Evolutionary conservation across 129 eudicot genomes (phyloP), one percentile per base, ranked within the genome.

Genomic region (Deinandra increscens): DNA sequence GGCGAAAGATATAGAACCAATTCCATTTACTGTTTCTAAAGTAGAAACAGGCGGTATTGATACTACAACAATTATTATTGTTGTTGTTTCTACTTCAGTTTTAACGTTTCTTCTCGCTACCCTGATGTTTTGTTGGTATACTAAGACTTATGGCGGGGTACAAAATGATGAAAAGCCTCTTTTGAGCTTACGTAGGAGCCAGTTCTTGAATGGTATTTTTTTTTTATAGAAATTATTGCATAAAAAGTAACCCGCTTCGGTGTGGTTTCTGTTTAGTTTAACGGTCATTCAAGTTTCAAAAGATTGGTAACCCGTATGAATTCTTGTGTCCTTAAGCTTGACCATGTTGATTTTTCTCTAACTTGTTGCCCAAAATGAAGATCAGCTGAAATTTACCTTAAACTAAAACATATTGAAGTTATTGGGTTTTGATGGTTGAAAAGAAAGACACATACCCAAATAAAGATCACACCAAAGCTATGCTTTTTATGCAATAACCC

Each of bases 151-250:
- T 66, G 81, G 85, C 26, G 83, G 67, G n/a, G 74, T 76, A 44
- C 77, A 69, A 69, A 83, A 77, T 68, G 96, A 91, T 34, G 97
- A 85, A 68, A 85, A 81, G 48, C 92, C 97, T 44, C 90, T 88
- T 83, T 82, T 87, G 39, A 85, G 89, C 84, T 63, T 90, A 83
- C 85, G 89, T 75, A 59, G 72, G 60, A 82, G 84, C 67, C 84
- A 87, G 68, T 67, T 66, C 75, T 82, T 79, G 13, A 61, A 42
- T 66, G 75, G 76, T 83, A 73, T 15, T 34, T 68, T 10, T 36
- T 6, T 55, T 10, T 36, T 6, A 46, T 46, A 29, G 26, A 6
- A 36, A 20, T 26, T 54, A 13, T 23, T 33, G 38, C 17, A 31
- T 14, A 13, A 63, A 63, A 39, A 31, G 15, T 19, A n/a, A 31